phyloP scores from a whole-genome alignment of 1,139 yeast species.

The Scheffersomyces titani region DNA sequence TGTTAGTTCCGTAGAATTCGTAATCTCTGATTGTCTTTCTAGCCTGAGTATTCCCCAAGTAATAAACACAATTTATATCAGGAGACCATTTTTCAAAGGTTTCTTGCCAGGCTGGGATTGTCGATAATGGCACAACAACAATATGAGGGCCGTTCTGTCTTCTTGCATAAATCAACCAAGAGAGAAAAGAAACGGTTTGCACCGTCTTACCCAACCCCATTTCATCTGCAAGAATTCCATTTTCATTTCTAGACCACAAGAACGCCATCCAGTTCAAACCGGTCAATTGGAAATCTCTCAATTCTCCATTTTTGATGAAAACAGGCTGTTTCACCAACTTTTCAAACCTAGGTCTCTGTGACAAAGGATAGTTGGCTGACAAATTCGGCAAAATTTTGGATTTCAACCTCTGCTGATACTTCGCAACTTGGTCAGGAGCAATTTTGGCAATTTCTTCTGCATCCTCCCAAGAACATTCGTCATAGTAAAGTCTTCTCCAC shows the following conservation, averaged over 20 bases:
- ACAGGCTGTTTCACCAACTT: constrained; percentile 85
- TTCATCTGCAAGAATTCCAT: constrained; percentile 97
- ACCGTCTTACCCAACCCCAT: constrained; percentile 99
- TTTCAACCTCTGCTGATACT: constrained; percentile 77
- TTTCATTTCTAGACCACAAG: constrained; percentile 95
- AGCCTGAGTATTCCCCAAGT: constrained; percentile 89
- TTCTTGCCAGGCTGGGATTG: constrained; percentile 99
- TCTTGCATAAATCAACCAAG: constrained; percentile 93
- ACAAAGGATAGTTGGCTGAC: constrained; percentile 72
- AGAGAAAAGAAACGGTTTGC: constrained; percentile 90
- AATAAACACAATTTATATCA: constrained; percentile 87
- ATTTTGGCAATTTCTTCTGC: constrained; percentile 82
- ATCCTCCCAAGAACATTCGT: constrained; percentile 96
- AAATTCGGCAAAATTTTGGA: constrained; percentile 83
- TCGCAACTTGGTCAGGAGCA: constrained; percentile 83
- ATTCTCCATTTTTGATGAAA: constrained; percentile 86
- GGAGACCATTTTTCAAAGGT: constrained; percentile 98
- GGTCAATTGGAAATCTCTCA: constrained; percentile 95
- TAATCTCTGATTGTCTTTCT: constrained; percentile 79
- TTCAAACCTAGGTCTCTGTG: constrained; percentile 84
- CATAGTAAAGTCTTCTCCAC: constrained; percentile 92
- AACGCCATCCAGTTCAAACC: constrained; percentile 99
- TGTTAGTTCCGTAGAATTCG: constrained; percentile 68
- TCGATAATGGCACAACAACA: constrained; percentile 93
- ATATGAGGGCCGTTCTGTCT: constrained; percentile 96